phyloP scores from a whole-genome alignment of 148 eudicot genomes.

The Nepenthes mirabilis region DNA sequence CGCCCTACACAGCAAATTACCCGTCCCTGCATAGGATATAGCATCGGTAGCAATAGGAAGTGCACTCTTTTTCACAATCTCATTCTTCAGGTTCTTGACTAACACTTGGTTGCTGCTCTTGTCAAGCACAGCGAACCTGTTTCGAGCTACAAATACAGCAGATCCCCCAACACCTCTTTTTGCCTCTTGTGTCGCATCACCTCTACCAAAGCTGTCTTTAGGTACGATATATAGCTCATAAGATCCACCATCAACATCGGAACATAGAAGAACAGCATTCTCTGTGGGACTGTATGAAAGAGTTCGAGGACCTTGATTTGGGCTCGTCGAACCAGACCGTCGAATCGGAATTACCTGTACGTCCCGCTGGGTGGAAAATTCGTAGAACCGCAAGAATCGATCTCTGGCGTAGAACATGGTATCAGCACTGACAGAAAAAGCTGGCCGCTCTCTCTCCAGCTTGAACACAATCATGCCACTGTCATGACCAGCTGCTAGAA shows the following conservation, averaged over 20 bases:
- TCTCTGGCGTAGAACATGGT: conserved; percentile 78
- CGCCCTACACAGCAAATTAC: conserved; percentile 79
- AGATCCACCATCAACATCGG: conserved; percentile 88
- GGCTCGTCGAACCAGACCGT: conserved; percentile 71
- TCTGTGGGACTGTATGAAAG: conserved; percentile 91
- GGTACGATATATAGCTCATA: conserved; percentile 85
- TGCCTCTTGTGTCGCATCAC: conserved; percentile 68
- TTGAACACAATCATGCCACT: conserved; percentile 97
- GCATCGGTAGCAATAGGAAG: conserved; percentile 79
- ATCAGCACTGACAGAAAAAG: conserved; percentile 76
- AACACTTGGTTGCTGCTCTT: conserved; percentile 72
- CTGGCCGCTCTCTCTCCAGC: conserved; percentile 95
- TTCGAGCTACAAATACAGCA: conserved; percentile 81
- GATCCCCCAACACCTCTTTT: conserved; percentile 74
- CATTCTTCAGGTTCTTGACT: conserved; percentile 81
- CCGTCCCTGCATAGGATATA: conserved; percentile 86
- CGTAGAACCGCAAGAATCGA: conserved; percentile 67
- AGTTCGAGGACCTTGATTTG: conserved; percentile 80
- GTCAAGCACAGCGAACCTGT: conserved; percentile 90
- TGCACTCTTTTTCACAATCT: conserved; percentile 57
- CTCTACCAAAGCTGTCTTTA: conserved; percentile 68
- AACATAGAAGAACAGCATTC: conserved; percentile 76
- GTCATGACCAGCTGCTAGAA: conserved; percentile 94
- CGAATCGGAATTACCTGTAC: conserved; percentile 78
- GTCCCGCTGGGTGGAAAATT: conserved; percentile 72